Percentiles rank a stretch among this genome's conserved stretches.
Evolutionary conservation across 1,284 basidiomycete genomes (phyloP).

Genomic region (Stereum hirsutum): DNA sequence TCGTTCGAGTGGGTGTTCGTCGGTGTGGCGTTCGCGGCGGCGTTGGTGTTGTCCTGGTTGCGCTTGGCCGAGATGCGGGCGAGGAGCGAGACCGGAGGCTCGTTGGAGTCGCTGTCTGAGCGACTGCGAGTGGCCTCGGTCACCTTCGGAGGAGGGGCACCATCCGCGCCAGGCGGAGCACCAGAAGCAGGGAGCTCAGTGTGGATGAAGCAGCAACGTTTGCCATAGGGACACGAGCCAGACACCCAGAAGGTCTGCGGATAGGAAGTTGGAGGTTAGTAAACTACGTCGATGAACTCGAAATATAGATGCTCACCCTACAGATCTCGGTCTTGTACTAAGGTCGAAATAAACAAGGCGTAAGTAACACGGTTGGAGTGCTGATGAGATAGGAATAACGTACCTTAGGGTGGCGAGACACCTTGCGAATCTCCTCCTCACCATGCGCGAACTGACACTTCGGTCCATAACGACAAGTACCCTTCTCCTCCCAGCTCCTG

Average conservation of each 20-base stretch:
- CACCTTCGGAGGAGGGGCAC: slow-evolving; percentile 36
- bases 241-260: slow-evolving; percentile 82
- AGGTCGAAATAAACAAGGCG: slow-evolving; percentile 5
- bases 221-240: slow-evolving; percentile 84
- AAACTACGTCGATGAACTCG: slow-evolving; percentile 2
- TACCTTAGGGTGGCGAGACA: slow-evolving; percentile 82
- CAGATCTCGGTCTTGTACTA: slow-evolving; percentile 92
- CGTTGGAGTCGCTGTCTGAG: slow-evolving; percentile 70
- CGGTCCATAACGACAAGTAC: slow-evolving; percentile 75
- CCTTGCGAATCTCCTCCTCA: slow-evolving; percentile 75
- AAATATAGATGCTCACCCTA: slow-evolving; percentile 47
- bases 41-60: slow-evolving; percentile 35
- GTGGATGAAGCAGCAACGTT: slow-evolving; percentile 86
- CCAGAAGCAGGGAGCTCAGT: slow-evolving; percentile 67
- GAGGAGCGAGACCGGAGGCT: slow-evolving; percentile 58
- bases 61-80: slow-evolving; percentile 64
- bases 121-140: slow-evolving; percentile 51
- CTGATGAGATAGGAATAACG: slow-evolving; percentile 2
- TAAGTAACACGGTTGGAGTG: slow-evolving; percentile 3
- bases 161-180: slow-evolving; percentile 39
- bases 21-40: slow-evolving; percentile 34
- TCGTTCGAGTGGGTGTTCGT: too few relatives aligned
- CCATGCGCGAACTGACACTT: slow-evolving; percentile 93
- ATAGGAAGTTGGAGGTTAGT: slow-evolving; percentile 5
- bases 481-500: slow-evolving; percentile 90